These are phyloP conservation scores for Claviceps paspali DNA, from an alignment of 2,329 filamentous ascomycete species.

Conservation along the genomic window DNA sequence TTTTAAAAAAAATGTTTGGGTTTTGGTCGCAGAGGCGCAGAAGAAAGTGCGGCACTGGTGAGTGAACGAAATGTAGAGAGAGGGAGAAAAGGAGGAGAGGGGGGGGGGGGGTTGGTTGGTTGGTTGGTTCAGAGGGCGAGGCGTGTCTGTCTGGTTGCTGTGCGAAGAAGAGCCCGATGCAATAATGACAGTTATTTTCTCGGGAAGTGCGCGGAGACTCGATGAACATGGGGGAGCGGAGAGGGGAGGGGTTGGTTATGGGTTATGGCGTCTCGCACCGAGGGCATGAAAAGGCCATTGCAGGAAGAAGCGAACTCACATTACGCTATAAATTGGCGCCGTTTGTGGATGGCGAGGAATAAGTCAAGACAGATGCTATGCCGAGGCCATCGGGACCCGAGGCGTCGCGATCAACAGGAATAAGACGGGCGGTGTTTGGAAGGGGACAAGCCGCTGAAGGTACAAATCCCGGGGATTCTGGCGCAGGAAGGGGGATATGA, in stretches of 20 bases:
- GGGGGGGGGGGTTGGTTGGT: too few relatives aligned
- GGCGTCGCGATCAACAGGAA: background rate
- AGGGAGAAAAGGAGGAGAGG: too few relatives aligned
- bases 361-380: constrained; percentile 1
- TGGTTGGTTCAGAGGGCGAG: too few relatives aligned
- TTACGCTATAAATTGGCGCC: background rate
- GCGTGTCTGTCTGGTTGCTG: too few relatives aligned
- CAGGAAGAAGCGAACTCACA: background rate
- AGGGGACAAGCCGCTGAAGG: constrained; percentile 1
- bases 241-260: too few relatives aligned
- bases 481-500: constrained; percentile 2
- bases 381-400: constrained; percentile 2
- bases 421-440: background rate
- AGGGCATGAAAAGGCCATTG: too few relatives aligned
- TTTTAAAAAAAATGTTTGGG: too few relatives aligned
- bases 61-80: background rate
- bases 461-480: background rate
- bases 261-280: too few relatives aligned
- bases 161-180: too few relatives aligned
- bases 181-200: background rate
- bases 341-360: background rate
- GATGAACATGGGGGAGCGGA: too few relatives aligned
- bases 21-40: background rate
- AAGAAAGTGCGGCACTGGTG: background rate
- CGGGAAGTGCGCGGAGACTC: background rate